Evolutionary conservation across 805 yeast species (phyloP), one percentile per base, ranked within the genome.

Genomic region (Pichia scutulata): DNA sequence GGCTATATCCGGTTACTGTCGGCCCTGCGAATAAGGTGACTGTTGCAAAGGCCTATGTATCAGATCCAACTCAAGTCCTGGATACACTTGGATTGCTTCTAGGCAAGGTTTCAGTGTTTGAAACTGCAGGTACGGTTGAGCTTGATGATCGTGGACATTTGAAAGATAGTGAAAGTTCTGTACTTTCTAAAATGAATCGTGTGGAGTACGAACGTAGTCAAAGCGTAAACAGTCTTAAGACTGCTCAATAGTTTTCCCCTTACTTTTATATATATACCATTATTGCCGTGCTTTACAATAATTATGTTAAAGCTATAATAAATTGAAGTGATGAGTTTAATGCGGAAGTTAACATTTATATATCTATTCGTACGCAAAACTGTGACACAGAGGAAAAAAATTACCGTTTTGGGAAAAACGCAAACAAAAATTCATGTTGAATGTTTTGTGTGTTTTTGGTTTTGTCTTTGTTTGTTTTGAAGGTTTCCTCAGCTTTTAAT

Each of bases 201-300:
- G 89, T 97, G 1, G 89, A 92, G 65, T 98, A 85, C 33, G 97
- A 92, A 66, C 89, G 90, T 62, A 90, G 90, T 63, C 83, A 97
- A 64, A 92, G 97, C 74, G 90, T 90, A 65, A 90, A 90, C 68
- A 16, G 37, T 33, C 2, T 33, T 12, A 33, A 16, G 4, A 8
- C 37, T 16, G 10, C 7, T n/a, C 19, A 33, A 2, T 33, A n/a
- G 10, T 33, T 16, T 13, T 12, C n/a, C 37, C 7, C n/a, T 33
- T 33, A 33, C n/a, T 19, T 13, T 19, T 28, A 19, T 28, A 23
- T n/a, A 2, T 33, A 33, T 33, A 14, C 19, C 37, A 28, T 28
- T 28, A 26, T 26, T 26, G n/a, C n/a, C n/a, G n/a, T n/a, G n/a
- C n/a, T n/a, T n/a, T n/a, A n/a, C n/a, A n/a, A n/a, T n/a, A n/a